Evolutionary conservation across 2,329 filamentous ascomycete species (phyloP), one percentile per base, ranked within the genome.

Genomic region (Talaromyces sp.): DNA sequence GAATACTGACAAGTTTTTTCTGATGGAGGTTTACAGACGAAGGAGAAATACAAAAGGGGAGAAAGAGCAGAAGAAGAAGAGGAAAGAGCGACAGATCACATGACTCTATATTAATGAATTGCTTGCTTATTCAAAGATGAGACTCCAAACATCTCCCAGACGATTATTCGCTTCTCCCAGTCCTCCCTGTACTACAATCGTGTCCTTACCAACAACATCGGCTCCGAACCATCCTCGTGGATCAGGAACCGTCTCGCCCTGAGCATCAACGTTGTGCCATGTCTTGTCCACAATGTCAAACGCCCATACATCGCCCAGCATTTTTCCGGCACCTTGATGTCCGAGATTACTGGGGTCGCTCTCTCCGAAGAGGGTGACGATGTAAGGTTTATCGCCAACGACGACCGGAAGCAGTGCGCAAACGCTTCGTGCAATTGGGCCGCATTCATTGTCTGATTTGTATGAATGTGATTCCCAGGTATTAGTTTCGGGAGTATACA

Each of bases 311-410:
- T 84, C 80, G 2, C 65, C 64, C 45, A 82, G 60, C 80, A 84
- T 83, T 67, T 82, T 83, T 0, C 81, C 81, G 0, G 81, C 81
- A 0, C 80, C 81, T 48, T 76, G 75, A 64, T 84, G 81, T 0
- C 81, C 81, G 8, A 81, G 65, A 1, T 72, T 73, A 58, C 78
- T 81, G 0, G 81, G 81, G 65, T 83, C 80, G 2, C 71, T 73
- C 64, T 84, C 81, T 3, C 81, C 80, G 62, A 84, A 83, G 54
- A 81, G 40, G 0, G 80, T 83, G 2, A 83, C 64, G 11, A 83
- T 65, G 43, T 66, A 73, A 4, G 67, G 43, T 37, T 70, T 73
- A 0, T 69, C 71, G 0, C 5, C 9, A 0, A 80, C 58, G 10
- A 59, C 60, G 2, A 82, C 53, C 2, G 79, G 67, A 1, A 83